Base-by-base conservation (phyloP, 2,329 filamentous ascomycete genomes). In the Fragosphaeria purpurea region DNA sequence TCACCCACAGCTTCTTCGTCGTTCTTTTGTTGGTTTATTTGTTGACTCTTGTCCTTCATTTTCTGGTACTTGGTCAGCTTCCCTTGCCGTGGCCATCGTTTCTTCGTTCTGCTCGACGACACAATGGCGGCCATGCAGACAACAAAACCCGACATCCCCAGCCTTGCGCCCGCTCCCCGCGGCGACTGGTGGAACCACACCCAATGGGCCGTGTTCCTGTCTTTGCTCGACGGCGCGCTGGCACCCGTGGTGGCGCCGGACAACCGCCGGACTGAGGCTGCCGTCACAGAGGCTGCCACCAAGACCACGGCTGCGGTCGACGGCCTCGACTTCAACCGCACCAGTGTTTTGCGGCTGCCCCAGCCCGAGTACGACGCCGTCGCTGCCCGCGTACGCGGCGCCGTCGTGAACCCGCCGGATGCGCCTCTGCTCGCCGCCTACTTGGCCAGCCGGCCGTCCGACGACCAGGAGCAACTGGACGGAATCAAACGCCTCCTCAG, bases 221-320 rank as follows among this genome's bases (percentile, higher is more conserved):
- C 77, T 3, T 63, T 82, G 6, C 62, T 81, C 41, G 78, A 82
- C 56, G 76, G 74, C n/a, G 64, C 79, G 13, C 65, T 87, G 35
- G 82, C 83, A 3, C 74, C 80, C 22, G 70, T 86, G 54, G 71
- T 69, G 22, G 61, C 70, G 11, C 65, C 69, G 11, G 65, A 70
- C 13, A 50, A 52, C 13, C 11, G 37, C 22, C 22, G 22, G 22
- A 22, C 22, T 22, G 22, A 22, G 22, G 44, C 51, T 3, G 31
- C 44, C 22, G 38, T 33, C 13, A 12, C n/a, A n/a, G n/a, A n/a
- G n/a, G n/a, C n/a, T n/a, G 33, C 11, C 35, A 41, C 10, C 6
- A 47, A 34, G 31, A 11, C 13, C 11, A 7, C 34, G 9, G 34
- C 40, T 4, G 5, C 22, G 7, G 32, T 30, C 10, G 48, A 55